Base-by-base conservation (phyloP, 1,139 yeast species). In the Zygotorulaspora mrakii region DNA sequence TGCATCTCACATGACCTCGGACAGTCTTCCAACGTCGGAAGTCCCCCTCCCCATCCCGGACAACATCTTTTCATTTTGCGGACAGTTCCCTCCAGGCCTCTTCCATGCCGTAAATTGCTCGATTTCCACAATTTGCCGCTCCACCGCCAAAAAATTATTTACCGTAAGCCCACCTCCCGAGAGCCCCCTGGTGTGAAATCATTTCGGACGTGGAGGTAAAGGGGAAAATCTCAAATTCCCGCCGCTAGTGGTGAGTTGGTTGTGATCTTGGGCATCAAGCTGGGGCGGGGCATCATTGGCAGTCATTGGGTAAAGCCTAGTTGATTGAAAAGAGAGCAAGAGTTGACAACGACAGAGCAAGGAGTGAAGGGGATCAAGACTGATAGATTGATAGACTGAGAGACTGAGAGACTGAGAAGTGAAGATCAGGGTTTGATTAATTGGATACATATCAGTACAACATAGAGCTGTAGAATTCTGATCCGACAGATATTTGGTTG, bases 211-310 rank as follows among this genome's bases (percentile, higher is more conserved):
- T 7, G 5, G 6, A 7, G 9, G 13, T 11, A 24, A 24, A 24
- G 27, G 27, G 27, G 27, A 24, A 24, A 24, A 24, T 24, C 27
- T 24, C n/a, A 7, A 24, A 24, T 10, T n/a, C n/a, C 13, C 27
- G 13, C 13, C 27, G n/a, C 6, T n/a, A n/a, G n/a, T n/a, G n/a
- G 11, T 5, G 27, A 24, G 27, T 24, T 24, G 27, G 11, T 24
- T 24, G 27, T 24, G 27, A 24, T 24, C 27, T 11, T 5, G 5
- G 27, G n/a, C 13, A 24, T 24, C 27, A 6, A 11, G 27, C n/a
- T 24, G 27, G n/a, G 12, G 27, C 13, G 27, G 27, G 27, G 27
- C 27, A 24, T 24, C n/a, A 24, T 7, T 11, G 27, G 13, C 13
- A 11, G 27, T 24, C 5, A 11, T 5, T 7, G 13, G n/a, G n/a